These are phyloP conservation scores for Aspergillus udagawae DNA, from an alignment of 2,329 filamentous ascomycete genomes.

Conservation along the genomic window DNA sequence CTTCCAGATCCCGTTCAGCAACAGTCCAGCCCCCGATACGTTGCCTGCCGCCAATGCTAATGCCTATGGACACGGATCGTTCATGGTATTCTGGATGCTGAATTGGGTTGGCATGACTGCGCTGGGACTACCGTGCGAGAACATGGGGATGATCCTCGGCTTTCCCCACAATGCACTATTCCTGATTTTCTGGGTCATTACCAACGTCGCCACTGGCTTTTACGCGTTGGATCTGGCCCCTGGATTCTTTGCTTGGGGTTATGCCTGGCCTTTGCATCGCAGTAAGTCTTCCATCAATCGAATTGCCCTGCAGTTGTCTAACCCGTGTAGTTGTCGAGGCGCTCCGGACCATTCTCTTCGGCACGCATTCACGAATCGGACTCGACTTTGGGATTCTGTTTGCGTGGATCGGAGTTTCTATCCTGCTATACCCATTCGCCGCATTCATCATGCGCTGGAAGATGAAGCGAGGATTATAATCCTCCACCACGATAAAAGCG, in stretches of 20 bases:
- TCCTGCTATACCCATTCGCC: conserved; percentile 26
- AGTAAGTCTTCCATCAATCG: conserved; percentile 33
- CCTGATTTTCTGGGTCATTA: conserved; percentile 65
- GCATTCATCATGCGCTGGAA: conserved; percentile 31
- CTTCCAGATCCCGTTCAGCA: conserved; percentile 60
- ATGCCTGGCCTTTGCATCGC: conserved; percentile 61
- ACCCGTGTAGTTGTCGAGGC: conserved; percentile 51
- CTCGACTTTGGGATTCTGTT: conserved; percentile 60
- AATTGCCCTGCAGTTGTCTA: neutral
- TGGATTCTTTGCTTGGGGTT: conserved; percentile 59
- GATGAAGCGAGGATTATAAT: conserved; percentile 20
- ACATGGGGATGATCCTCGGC: conserved; percentile 60
- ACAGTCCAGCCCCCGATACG: conserved; percentile 44
- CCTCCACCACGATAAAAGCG: too few species aligned
- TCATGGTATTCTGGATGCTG: conserved; percentile 61
- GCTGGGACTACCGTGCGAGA: conserved; percentile 61
- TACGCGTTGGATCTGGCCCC: conserved; percentile 58
- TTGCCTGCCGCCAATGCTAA: conserved; percentile 46
- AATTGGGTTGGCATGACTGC: conserved; percentile 62
- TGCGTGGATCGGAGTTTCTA: conserved; percentile 45
- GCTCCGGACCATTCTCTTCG: conserved; percentile 58
- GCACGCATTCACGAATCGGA: conserved; percentile 54
- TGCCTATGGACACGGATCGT: conserved; percentile 55
- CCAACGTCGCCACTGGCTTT: conserved; percentile 59
- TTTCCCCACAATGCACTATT: conserved; percentile 60